Base-by-base conservation (phyloP, 2,329 filamentous ascomycete genomes). In the Colletotrichum higginsianum region DNA sequence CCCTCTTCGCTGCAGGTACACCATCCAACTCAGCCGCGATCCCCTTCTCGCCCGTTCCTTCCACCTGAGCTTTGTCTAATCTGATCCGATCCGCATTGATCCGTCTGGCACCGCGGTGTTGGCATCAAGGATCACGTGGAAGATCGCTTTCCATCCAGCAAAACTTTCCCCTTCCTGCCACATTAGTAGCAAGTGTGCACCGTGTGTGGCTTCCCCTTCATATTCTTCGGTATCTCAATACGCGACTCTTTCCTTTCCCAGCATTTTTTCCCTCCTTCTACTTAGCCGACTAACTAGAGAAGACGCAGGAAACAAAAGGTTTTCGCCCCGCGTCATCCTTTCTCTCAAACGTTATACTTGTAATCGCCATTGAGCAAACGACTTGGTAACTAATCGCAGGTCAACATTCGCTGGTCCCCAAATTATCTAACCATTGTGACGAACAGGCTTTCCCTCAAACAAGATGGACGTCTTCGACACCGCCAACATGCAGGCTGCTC, bases 401-500 rank as follows among this genome's bases (percentile, higher is more conserved):
- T 18, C 12, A 4, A 23, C 30, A n/a, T 21, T 11, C 18, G 11
- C 13, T 3, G 15, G 9, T 38, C 35, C 26, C 23, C 5, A 13
- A 16, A 18, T 18, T 4, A 56, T 26, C 61, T 40, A 16, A 46
- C 50, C 44, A 30, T 57, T 57, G n/a, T 7, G 12, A 18, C 21
- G 12, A 35, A 8, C 42, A 53, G 56, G 38, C 18, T 44, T 44
- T 23, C 21, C 35, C 38, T 38, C 50, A 9, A 9, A 35, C 61
- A 52, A 68, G 5, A 72, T 72, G 65, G 40, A 65, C 30, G n/a
- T 55, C 35, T 63, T 61, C 18, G 52, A 60, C 8, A 69, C 58
- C 40, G 38, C 71, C 6, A 77, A 78, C 8, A 72, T 82, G 77
- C 74, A 77, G 67, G 75, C 72, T n/a, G 81, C 82, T 23, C 78